Percentiles rank a stretch among this genome's conserved stretches.
Conservation (phyloP, 2,329 filamentous ascomycete species). For the Cladosporium sp. region DNA sequence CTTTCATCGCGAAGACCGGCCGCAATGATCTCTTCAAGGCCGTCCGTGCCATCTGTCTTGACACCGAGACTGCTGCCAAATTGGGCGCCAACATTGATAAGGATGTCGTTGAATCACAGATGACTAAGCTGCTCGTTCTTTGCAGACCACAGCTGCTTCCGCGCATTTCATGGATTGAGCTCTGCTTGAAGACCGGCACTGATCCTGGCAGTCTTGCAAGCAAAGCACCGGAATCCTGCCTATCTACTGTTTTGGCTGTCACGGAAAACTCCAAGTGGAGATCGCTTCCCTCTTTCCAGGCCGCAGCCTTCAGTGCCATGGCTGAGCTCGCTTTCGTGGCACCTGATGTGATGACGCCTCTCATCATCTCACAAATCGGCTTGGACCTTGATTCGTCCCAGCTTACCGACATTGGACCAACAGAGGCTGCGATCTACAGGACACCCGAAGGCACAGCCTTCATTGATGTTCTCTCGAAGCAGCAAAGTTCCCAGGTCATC, state of each 20-base stretch:
- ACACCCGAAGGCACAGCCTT: conserved; percentile 86
- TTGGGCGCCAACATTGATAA: conserved; percentile 42
- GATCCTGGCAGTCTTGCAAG: conserved; percentile 78
- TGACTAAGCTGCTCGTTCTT: conserved; percentile 73
- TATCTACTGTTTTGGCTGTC: conserved; percentile 61
- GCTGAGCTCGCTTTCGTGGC: conserved; percentile 93
- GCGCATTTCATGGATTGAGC: conserved; percentile 79
- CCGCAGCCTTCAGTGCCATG: conserved; percentile 76
- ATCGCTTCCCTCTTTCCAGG: conserved; percentile 49
- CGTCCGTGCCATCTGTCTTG: conserved; percentile 60
- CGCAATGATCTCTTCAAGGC: conserved; percentile 59
- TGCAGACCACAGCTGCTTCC: conserved; percentile 75
- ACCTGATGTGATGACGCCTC: conserved; percentile 73
- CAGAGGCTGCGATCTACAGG: conserved; percentile 88
- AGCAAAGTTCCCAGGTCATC: conserved; percentile 63
- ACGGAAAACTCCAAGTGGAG: conserved; percentile 34
- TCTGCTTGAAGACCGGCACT: conserved; percentile 72
- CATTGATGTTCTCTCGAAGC: conserved; percentile 85
- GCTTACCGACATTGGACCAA: conserved; percentile 70
- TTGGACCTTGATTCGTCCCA: conserved; percentile 68
- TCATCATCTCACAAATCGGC: conserved; percentile 69
- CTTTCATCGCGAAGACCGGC: conserved; percentile 61
- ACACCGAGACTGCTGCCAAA: conserved; percentile 47
- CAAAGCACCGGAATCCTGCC: conserved; percentile 58
- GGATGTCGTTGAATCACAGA: conserved; percentile 60